Evolutionary conservation across 768 basidiomycete genomes (phyloP).

Genomic region (Termitomyces heimii): DNA sequence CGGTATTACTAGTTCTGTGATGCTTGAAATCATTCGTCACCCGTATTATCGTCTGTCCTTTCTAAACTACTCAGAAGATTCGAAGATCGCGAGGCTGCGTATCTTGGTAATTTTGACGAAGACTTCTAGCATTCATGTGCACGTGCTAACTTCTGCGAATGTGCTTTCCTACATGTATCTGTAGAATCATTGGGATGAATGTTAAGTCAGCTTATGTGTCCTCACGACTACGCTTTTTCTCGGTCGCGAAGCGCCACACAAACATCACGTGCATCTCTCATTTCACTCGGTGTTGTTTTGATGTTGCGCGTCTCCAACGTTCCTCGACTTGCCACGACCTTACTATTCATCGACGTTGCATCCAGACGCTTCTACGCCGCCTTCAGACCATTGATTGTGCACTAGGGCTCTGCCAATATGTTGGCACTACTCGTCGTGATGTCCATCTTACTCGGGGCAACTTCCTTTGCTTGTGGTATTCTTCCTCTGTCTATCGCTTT

Average conservation of each 20-base stretch:
- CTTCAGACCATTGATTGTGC: background rate
- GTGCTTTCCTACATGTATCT: too few relatives aligned
- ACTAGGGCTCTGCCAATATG: constrained; percentile 19
- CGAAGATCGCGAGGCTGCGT: too few relatives aligned
- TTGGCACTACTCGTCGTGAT: constrained; percentile 41
- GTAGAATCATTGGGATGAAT: background rate
- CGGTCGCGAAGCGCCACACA: background rate
- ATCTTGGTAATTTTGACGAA: background rate
- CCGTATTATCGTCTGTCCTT: too few relatives aligned
- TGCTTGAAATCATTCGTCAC: too few relatives aligned
- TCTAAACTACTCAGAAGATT: too few relatives aligned
- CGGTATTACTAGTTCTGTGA: too few relatives aligned
- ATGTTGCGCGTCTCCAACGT: background rate
- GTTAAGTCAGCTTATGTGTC: background rate
- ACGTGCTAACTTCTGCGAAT: background rate
- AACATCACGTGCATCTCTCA: background rate
- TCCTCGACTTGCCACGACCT: background rate
- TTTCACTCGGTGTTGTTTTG: background rate
- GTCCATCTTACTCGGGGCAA: constrained; percentile 53
- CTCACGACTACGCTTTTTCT: background rate
- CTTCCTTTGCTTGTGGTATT: constrained; percentile 66
- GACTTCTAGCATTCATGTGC: background rate
- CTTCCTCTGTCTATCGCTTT: constrained; percentile 70
- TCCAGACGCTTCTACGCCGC: background rate
- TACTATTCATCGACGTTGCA: background rate